Evolutionary conservation across 768 basidiomycete species (phyloP).

Genomic region (Pisolithus microcarpus): DNA sequence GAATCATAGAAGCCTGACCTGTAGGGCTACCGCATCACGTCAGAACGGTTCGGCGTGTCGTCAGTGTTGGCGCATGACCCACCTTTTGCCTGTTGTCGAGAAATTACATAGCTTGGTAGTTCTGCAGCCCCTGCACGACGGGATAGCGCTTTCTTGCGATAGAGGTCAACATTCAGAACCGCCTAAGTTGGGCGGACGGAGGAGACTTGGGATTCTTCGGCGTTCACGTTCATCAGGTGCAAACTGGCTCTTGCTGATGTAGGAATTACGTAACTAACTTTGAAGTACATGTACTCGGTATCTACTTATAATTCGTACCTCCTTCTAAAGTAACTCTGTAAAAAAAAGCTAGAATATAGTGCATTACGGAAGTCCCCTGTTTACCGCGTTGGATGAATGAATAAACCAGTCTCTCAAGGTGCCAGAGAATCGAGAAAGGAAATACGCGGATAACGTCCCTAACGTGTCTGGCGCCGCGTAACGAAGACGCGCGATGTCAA

Average conservation of each 20-base stretch:
- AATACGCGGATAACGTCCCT: conserved; percentile 24
- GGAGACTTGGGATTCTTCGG: neutral
- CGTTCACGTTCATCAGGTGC: too few species aligned
- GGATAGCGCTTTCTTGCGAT: conserved; percentile 11
- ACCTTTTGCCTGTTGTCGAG: conserved; percentile 41
- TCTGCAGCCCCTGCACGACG: conserved; percentile 27
- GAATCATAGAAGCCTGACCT: conserved; percentile 33
- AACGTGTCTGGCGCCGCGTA: conserved; percentile 13
- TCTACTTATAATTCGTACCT: too few species aligned
- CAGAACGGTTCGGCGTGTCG: conserved; percentile 5
- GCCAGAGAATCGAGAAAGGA: conserved; percentile 6
- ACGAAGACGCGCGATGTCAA: conserved; percentile 16
- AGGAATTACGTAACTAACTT: neutral
- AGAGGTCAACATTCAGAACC: conserved; percentile 24
- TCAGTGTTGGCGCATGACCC: conserved; percentile 1
- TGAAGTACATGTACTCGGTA: too few species aligned
- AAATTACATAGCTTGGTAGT: conserved; percentile 40
- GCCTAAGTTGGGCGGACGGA: neutral
- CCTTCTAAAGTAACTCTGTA: too few species aligned
- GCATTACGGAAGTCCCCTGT: neutral
- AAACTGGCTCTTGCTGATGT: neutral
- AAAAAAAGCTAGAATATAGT: too few species aligned
- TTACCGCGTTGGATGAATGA: neutral
- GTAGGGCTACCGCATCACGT: conserved; percentile 43
- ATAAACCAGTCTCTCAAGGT: neutral